Conservation (phyloP, 2,329 filamentous ascomycete species). For the Clonostachys byssicola region DNA sequence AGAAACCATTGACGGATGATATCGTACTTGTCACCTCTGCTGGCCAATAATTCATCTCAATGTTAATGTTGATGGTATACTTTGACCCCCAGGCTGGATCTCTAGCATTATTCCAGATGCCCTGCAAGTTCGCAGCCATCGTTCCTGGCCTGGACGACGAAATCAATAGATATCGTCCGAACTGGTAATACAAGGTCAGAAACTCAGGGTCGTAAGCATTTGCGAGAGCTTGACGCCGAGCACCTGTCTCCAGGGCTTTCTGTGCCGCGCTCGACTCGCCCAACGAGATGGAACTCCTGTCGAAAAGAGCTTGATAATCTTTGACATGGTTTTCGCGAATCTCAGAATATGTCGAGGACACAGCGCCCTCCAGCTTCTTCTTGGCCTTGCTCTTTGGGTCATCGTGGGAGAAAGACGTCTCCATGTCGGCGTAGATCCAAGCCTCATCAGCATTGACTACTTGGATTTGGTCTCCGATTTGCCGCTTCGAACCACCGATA, state of each 20-base stretch:
- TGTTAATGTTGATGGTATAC: constrained; percentile 39
- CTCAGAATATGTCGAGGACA: neutral
- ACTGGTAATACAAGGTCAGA: constrained; percentile 1
- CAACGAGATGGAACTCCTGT: too few relatives aligned
- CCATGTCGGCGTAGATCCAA: constrained; percentile 6
- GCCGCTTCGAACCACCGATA: neutral
- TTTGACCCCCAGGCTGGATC: constrained; percentile 33
- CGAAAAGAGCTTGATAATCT: too few relatives aligned
- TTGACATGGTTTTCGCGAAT: too few relatives aligned
- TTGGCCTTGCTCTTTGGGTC: neutral
- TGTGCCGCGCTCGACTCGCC: too few relatives aligned
- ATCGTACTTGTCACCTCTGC: constrained; percentile 3
- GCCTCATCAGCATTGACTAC: constrained; percentile 6
- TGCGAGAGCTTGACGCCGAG: neutral
- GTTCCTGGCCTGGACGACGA: constrained; percentile 16
- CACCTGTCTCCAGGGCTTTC: neutral
- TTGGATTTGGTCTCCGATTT: constrained; percentile 3
- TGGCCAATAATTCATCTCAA: constrained; percentile 36
- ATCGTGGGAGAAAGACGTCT: constrained; percentile 1
- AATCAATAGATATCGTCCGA: constrained; percentile 20
- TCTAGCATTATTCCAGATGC: constrained; percentile 34
- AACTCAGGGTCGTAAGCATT: neutral
- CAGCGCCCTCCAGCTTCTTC: neutral
- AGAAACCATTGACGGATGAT: too few relatives aligned
- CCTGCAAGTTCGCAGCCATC: constrained; percentile 36